Evolutionary conservation across 345 rosid species (phyloP), one percentile per base, ranked within the genome.

Genomic region (Luvunga scandens): DNA sequence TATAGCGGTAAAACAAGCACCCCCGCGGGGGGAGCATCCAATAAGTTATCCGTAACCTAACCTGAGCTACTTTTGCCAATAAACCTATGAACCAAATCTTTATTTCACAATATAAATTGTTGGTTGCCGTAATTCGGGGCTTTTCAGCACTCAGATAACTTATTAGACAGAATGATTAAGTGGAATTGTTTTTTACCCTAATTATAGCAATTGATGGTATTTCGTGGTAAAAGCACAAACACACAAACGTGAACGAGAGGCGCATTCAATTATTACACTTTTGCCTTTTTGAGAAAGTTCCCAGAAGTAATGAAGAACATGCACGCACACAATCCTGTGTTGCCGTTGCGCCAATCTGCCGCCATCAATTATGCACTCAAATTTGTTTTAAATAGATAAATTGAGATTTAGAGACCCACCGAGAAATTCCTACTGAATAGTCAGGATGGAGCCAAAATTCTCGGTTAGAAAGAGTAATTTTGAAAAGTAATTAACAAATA

Each of bases 131-230:
- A 66, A 81, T 77, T 80, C 28, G 24, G 69, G 83, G 85, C 82
- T 86, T 81, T 80, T 34, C 50, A 42, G 50, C 16, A 42, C 50
- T 42, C 16, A 12, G 0, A 42, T 12, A 0, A 0, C 50, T 42
- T 42, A 42, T 13, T 45, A 72, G 90, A 85, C 89, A 86, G 78
- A 86, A 91, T 91, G 88, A 90, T 53, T 53, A 53, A 18, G 22
- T 53, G 21, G 57, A 53, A 53, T 18, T 53, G 21, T 14, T 50
- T 89, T 84, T 79, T 70, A 78, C 73, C 59, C 56, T 71, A 59
- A 64, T 68, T 18, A 53, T 75, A 42, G 50, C 28, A 45, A 45
- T 45, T 45, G 18, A 45, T 2, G 1, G 39, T 28, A 59, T 24
- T 31, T 36, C 69, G 72, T 8, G 74, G 79, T 66, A 67, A 81